Percentiles rank a stretch among this genome's conserved stretches.
Conservation (phyloP, 2,329 filamentous ascomycete species). For the Xylaria sp. region DNA sequence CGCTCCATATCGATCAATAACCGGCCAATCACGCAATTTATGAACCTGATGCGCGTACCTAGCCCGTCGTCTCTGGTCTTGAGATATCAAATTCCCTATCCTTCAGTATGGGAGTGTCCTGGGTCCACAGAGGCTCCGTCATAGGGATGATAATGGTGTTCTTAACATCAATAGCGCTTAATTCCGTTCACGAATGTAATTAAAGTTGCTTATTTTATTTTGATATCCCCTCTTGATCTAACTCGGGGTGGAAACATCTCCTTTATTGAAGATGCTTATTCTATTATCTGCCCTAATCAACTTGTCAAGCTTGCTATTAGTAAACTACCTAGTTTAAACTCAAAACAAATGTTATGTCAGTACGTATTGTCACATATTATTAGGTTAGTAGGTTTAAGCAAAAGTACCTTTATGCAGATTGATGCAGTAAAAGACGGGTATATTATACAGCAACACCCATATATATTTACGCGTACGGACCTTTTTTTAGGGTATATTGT, state of each 20-base stretch:
- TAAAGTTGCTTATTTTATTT: background rate
- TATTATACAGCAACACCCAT: background rate
- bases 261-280: background rate
- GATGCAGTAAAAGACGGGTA: constrained; percentile 5
- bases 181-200: background rate
- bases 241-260: background rate
- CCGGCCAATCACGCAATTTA: background rate
- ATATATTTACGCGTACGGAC: too few relatives aligned
- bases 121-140: background rate
- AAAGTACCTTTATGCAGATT: background rate
- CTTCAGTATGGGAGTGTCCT: background rate
- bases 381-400: too few relatives aligned
- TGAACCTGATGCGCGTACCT: background rate
- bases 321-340: background rate
- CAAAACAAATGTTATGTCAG: too few relatives aligned
- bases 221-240: background rate
- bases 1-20: background rate
- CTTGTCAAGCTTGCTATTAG: background rate
- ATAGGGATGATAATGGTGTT: background rate
- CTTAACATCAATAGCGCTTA: background rate
- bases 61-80: background rate
- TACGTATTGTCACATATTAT: background rate
- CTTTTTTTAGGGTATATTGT: too few relatives aligned
- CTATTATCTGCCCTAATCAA: background rate
- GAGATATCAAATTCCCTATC: constrained; percentile 1